A percentile compares a stretch with the other conserved stretches of the same genome.
phyloP scores from a whole-genome alignment of 768 basidiomycete genomes.

The Phanerochaete carnosa region DNA sequence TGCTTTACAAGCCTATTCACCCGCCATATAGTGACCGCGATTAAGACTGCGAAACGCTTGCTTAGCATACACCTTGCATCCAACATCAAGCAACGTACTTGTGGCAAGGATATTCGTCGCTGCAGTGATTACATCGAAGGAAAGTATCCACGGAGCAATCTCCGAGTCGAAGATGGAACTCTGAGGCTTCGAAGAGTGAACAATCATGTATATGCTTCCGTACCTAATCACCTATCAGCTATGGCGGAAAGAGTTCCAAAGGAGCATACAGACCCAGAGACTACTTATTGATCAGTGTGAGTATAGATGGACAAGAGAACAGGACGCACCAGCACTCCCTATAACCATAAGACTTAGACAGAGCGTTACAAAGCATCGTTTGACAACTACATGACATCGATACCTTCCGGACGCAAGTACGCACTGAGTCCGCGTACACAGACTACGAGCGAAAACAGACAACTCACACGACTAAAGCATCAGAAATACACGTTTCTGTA shows the following conservation, averaged over 20 bases:
- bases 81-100: background rate
- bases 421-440: background rate
- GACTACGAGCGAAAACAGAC: background rate
- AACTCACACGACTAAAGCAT: constrained; percentile 9
- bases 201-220: constrained; percentile 8
- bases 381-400: constrained; percentile 10
- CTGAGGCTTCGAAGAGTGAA: background rate
- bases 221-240: background rate
- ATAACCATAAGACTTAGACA: constrained; percentile 1
- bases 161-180: constrained; percentile 6
- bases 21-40: constrained; percentile 7
- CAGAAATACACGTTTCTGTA: constrained; percentile 8
- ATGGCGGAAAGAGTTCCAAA: background rate
- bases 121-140: constrained; percentile 11
- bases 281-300: background rate
- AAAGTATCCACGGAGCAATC: constrained; percentile 6
- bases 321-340: constrained; percentile 4
- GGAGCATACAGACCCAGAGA: constrained; percentile 2
- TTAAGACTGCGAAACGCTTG: background rate
- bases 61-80: background rate
- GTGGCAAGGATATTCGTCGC: constrained; percentile 11
- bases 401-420: background rate
- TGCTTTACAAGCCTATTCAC: background rate
- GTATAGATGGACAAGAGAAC: background rate
- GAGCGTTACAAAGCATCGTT: background rate